Evolutionary conservation across 768 basidiomycete species (phyloP), one percentile per base, ranked within the genome.

Genomic region (Agaricus subrufescens): DNA sequence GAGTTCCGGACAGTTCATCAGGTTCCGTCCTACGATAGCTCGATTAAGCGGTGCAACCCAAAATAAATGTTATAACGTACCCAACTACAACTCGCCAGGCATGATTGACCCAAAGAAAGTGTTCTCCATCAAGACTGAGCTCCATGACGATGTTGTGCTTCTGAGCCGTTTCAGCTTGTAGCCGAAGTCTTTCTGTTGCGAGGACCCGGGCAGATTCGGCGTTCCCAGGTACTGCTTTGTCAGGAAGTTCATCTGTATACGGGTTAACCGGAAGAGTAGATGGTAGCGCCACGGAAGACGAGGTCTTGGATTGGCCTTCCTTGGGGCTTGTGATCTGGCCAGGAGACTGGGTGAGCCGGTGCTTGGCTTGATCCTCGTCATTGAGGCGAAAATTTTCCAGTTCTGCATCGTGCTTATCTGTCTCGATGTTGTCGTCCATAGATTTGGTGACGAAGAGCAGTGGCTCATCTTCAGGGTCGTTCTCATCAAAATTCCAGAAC

Each of bases 401-500:
- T 38, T 77, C 70, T 60, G 74, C 56, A 63, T 77, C 69, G 60
- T 72, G 44, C 67, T 78, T 58, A 68, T 75, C 62, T 63, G 74
- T 61, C 30, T 66, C 55, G 14, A 62, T 63, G 39, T 63, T 71
- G 31, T 91, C 90, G 38, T 86, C 87, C 19, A 81, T 83, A 0
- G 96, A 88, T 69, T 96, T 97, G 69, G 94, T 87, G 54, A 98
- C 93, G 65, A 98, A 98, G 61, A 87, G 84, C 49, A 98, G 74
- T 1, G 93, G 92, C 61, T 98, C 96, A 54, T 92, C 89, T 63
- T 94, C 93, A 57, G 91, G 87, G 45, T 90, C 89, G 59, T 89
- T 87, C 66, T 93, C 91, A 66, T 95, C 91, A 67, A 98, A 98
- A 65, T 97, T 97, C 97, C 97, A 99, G 71, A 99, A 99, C 62